phyloP scores from a whole-genome alignment of 1,284 basidiomycete species.

The Apiotrichum siamense region DNA sequence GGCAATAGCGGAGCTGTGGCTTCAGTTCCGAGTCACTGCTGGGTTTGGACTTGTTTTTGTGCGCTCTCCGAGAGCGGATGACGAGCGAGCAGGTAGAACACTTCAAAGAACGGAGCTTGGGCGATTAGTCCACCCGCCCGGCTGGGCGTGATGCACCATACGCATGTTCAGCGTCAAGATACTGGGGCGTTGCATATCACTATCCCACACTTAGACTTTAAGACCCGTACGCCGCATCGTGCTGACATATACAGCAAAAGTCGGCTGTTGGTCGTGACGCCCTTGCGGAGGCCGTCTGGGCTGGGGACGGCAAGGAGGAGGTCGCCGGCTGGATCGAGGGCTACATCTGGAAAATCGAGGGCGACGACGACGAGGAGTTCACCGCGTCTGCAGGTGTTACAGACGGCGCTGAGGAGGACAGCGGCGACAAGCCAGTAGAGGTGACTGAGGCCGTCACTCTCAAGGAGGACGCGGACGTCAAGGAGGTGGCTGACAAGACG shows the following conservation, averaged over 20 bases:
- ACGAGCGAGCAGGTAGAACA: too few species aligned
- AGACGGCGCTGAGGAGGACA: conserved; percentile 9
- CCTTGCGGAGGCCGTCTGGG: conserved; percentile 42
- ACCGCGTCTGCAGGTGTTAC: background rate
- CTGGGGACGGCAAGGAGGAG: conserved; percentile 47
- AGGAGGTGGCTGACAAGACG: background rate
- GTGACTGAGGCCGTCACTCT: conserved; percentile 5
- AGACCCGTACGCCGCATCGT: too few species aligned
- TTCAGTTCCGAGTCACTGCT: background rate
- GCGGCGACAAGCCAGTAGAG: conserved; percentile 6
- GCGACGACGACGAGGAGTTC: conserved; percentile 28
- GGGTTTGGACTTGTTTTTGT: background rate
- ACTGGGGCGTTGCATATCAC: too few species aligned
- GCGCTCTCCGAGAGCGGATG: too few species aligned
- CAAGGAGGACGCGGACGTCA: conserved; percentile 14
- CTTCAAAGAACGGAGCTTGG: too few species aligned
- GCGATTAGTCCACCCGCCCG: too few species aligned
- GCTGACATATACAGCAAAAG: conserved; percentile 31
- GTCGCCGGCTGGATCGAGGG: conserved; percentile 48
- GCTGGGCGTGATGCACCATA: too few species aligned
- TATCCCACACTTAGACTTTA: too few species aligned
- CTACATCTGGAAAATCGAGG: conserved; percentile 38
- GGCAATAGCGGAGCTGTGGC: too few species aligned
- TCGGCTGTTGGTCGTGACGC: conserved; percentile 42
- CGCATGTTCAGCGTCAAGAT: too few species aligned